These are phyloP conservation scores for Aspergillus nomiae DNA, from an alignment of 2,329 filamentous ascomycete species.

Conservation along the genomic window DNA sequence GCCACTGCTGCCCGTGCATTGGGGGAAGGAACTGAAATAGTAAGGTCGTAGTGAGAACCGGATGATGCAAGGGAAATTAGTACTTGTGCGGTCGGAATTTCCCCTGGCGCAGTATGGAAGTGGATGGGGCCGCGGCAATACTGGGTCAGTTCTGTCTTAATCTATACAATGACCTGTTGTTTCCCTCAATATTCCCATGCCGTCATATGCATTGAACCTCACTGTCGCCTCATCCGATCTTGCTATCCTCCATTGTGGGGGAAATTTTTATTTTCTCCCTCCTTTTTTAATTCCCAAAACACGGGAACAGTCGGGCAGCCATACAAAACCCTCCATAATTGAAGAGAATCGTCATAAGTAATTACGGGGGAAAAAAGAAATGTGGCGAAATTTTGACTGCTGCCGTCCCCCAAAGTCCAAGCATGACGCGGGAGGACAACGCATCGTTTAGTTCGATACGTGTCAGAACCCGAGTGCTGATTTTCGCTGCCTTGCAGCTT, in stretches of 20 bases:
- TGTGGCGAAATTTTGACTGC: constrained; percentile 12
- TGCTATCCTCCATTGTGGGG: neutral
- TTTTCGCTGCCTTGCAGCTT: constrained; percentile 30
- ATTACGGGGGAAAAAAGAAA: neutral
- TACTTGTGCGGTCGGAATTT: constrained; percentile 14
- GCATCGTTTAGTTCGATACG: constrained; percentile 28
- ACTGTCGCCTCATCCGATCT: constrained; percentile 1
- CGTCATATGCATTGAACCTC: constrained; percentile 6
- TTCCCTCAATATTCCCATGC: constrained; percentile 8
- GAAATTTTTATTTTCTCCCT: neutral
- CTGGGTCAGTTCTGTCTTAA: constrained; percentile 8
- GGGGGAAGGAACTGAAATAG: neutral
- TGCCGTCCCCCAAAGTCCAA: constrained; percentile 13
- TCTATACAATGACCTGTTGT: constrained; percentile 1
- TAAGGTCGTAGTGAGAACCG: constrained; percentile 2
- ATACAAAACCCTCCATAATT: neutral
- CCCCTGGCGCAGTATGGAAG: constrained; percentile 11
- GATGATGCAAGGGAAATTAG: constrained; percentile 21
- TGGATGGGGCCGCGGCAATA: constrained; percentile 14
- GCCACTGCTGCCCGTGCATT: constrained; percentile 9
- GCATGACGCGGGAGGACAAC: constrained; percentile 23
- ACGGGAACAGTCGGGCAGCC: constrained; percentile 14
- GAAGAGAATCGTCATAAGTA: constrained; percentile 10
- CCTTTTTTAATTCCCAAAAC: neutral
- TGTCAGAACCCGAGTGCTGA: constrained; percentile 35